Evolutionary conservation across 352 stramenopile species (phyloP).

Genomic region (Phytopythium mirpurense): DNA sequence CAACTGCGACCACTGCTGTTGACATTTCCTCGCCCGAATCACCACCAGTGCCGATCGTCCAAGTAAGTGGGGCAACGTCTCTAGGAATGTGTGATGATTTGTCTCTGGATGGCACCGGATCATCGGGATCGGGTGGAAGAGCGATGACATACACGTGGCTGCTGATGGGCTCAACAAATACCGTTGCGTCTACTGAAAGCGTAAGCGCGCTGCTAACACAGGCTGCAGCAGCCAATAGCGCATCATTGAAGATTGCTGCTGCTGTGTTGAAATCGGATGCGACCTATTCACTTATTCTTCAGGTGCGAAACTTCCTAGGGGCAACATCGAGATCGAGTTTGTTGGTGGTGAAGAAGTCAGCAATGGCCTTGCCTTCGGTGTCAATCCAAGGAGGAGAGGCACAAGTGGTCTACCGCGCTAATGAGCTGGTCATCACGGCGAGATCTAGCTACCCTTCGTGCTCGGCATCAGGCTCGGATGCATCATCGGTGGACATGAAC

Average conservation of each 20-base stretch:
- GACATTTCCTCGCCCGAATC: conserved; percentile 28
- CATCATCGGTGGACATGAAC: conserved; percentile 34
- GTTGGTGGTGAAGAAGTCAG: conserved; percentile 40
- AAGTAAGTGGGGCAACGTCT: conserved; percentile 39
- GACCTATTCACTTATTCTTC: conserved; percentile 38
- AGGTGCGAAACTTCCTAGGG: conserved; percentile 48
- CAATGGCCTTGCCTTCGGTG: conserved; percentile 45
- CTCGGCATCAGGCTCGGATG: conserved; percentile 10
- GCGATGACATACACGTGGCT: conserved; percentile 55
- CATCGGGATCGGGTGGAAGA: conserved; percentile 46
- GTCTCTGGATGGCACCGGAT: conserved; percentile 47
- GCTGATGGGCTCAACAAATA: conserved; percentile 17
- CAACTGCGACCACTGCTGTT: conserved; percentile 24
- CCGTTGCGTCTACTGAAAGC: conserved; percentile 11
- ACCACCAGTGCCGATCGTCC: conserved; percentile 31
- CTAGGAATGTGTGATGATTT: conserved; percentile 57
- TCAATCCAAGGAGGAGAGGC: conserved; percentile 39
- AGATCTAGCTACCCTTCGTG: conserved; percentile 42
- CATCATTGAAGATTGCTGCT: conserved; percentile 25
- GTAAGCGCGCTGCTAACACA: conserved; percentile 22
- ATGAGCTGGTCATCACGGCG: conserved; percentile 35
- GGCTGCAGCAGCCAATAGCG: conserved; percentile 26
- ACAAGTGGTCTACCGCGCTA: conserved; percentile 33
- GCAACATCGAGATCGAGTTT: conserved; percentile 32
- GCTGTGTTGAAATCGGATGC: conserved; percentile 31